Conservation (phyloP, 139 green algal genomes). For the Desmodesmus armatus region DNA sequence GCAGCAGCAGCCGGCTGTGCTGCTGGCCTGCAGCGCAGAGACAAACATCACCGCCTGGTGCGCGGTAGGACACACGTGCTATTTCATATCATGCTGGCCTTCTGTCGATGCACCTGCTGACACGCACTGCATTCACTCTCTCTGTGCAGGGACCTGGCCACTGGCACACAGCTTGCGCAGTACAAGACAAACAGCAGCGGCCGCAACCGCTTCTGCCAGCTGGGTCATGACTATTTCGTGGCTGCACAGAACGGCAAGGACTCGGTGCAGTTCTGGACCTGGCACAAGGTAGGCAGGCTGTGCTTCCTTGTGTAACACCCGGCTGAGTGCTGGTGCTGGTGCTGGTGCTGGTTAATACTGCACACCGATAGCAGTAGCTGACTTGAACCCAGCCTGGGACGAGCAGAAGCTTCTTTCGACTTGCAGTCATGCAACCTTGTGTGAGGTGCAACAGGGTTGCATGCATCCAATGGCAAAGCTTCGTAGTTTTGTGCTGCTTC, state of each 20-base stretch:
- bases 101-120: neutral
- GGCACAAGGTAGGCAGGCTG: conserved; percentile 78
- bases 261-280: conserved; percentile 82
- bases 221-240: conserved; percentile 82
- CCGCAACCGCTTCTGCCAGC: conserved; percentile 58
- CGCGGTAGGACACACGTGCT: neutral
- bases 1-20: conserved; percentile 56
- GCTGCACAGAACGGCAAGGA: conserved; percentile 71
- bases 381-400: too few species aligned
- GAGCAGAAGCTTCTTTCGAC: too few species aligned
- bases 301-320: too few species aligned
- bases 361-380: too few species aligned
- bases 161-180: conserved; percentile 64
- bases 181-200: conserved; percentile 73
- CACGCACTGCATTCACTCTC: neutral
- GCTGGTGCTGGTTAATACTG: too few species aligned
- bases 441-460: too few species aligned
- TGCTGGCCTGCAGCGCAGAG: conserved; percentile 62
- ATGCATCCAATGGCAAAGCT: too few species aligned
- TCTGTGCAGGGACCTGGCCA: conserved; percentile 76
- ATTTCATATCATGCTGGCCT: neutral
- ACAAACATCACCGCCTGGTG: conserved; percentile 60
- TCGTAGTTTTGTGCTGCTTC: conserved; percentile 33
- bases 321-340: too few species aligned
- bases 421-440: too few species aligned